phyloP scores from a whole-genome alignment of 1,284 basidiomycete species.

The Peniophora sp. region DNA sequence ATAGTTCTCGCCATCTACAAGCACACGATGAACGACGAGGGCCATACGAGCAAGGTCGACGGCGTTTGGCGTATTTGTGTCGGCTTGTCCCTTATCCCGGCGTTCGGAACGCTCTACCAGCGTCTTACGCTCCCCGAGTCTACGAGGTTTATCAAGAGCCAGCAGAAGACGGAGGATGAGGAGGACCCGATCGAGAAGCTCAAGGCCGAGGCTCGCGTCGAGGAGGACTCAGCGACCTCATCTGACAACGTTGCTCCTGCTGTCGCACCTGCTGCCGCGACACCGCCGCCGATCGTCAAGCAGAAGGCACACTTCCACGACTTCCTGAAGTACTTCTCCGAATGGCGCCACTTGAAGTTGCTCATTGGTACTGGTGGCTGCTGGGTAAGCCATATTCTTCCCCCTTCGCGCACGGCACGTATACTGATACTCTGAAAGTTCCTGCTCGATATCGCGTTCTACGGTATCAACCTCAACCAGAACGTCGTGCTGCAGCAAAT shows the following conservation, averaged over 20 bases:
- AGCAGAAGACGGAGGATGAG: constrained; percentile 21
- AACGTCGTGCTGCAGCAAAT: constrained; percentile 67
- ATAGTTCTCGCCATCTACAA: constrained; percentile 67
- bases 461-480: constrained; percentile 76
- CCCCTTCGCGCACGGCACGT: not conserved
- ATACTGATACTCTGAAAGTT: not conserved
- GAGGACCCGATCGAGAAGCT: constrained; percentile 21
- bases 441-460: constrained; percentile 29
- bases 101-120: constrained; percentile 59
- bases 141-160: constrained; percentile 41
- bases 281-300: not conserved
- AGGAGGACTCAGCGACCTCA: not conserved
- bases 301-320: constrained; percentile 35
- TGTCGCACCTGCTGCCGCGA: not conserved
- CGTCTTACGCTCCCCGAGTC: constrained; percentile 71
- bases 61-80: constrained; percentile 50
- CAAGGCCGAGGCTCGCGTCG: constrained; percentile 15
- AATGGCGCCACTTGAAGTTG: constrained; percentile 49
- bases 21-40: constrained; percentile 47
- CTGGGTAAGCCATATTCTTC: constrained; percentile 33
- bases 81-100: constrained; percentile 48
- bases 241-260: not conserved
- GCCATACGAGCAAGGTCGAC: constrained; percentile 55
- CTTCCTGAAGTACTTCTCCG: constrained; percentile 42
- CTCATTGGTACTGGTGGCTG: constrained; percentile 44